Evolutionary conservation across 1,139 yeast genomes (phyloP), one percentile per base, ranked within the genome.

Genomic region (Yamadazyma kanchanaburiensis): DNA sequence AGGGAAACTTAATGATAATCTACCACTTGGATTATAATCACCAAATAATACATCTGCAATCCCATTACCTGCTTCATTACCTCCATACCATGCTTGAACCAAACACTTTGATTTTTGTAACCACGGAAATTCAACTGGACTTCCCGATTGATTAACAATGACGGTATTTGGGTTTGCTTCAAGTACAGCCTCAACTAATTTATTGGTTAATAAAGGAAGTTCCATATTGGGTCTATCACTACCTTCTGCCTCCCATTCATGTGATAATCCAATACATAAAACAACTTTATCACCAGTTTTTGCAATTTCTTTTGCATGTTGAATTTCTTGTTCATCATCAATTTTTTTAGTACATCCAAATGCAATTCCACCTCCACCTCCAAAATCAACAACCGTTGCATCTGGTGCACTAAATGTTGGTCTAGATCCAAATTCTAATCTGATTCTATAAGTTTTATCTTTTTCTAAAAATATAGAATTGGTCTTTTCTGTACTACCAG

Each of bases 91-190:
- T 7, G 62, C 75, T 31, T 77, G 82, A n/a, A 77, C 53, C 23
- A 76, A 42, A 12, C 69, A 69, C 30, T 63, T 59, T 10, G 66
- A 69, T 14, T 66, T 47, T 24, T 61, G 48, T n/a, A 63, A 42
- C 80, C 82, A 76, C 21, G 80, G 78, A 58, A 77, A 58, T 26
- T 71, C 67, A 21, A 77, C 81, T 1, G 84, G 83, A n/a, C 80
- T 67, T 34, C 84, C 83, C 3, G 78, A 64, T 50, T 77, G 81
- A 49, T 74, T 68, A 16, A 77, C 80, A 30, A 77, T 55, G 8
- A 74, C 67, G 3, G 73, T 62, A 45, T 74, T 71, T 22, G 70
- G 66, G 42, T 75, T 75, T 21, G 62, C 80, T 19, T 52, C 55
- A 14, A 66, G 35, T 11, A 77, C 67, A 11, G 63, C 72, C 15